Evolutionary conservation across 202 grass and related monocot genomes (phyloP), one percentile per base, ranked within the genome.

Genomic region (Sporobolus alterniflorus): DNA sequence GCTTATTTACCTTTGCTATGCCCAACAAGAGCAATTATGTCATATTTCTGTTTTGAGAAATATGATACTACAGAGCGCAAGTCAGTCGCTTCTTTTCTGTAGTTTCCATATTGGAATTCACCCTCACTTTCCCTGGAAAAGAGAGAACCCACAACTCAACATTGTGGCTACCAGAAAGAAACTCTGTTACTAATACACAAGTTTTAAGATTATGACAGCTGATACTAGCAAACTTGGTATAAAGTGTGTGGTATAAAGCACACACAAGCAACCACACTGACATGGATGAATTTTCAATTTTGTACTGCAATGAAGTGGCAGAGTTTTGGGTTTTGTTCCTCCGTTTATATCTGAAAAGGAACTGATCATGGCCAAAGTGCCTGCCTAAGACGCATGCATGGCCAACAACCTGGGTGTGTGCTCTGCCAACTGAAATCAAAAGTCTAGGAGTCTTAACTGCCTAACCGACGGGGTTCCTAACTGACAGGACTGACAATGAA

Each of bases 51-150:
- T 79, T 93, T 69, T 69, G 82, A 88, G 57, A 95, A 82, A 84
- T 90, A 79, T 79, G 83, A 79, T 40, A 90, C 83, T 70, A 92
- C 76, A 80, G 89, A 87, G 56, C 43, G 76, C 60, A 98, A 85
- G 77, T 98, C 92, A 77, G 86, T 73, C 75, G 85, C 90, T 79
- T 98, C 96, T 89, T 78, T 98, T 69, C 73, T 41, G 65, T 95
- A 93, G 76, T 90, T 92, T 43, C 91, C 96, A 32, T 84, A 95
- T 55, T 89, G 78, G 73, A 92, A 98, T 80, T 77, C 44, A 20
- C 96, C 96, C 26, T 98, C 96, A 80, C 96, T 98, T 85, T 94
- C 96, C 69, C 92, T 98, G 76, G 60, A 59, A 62, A 55, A 77
- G 67, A 14, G 22, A 78, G 11, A 25, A 59, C 6, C 3, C 7